These are phyloP conservation scores for Byssochlamys sp. DNA, from an alignment of 2,329 filamentous ascomycete species.

Conservation along the genomic window DNA sequence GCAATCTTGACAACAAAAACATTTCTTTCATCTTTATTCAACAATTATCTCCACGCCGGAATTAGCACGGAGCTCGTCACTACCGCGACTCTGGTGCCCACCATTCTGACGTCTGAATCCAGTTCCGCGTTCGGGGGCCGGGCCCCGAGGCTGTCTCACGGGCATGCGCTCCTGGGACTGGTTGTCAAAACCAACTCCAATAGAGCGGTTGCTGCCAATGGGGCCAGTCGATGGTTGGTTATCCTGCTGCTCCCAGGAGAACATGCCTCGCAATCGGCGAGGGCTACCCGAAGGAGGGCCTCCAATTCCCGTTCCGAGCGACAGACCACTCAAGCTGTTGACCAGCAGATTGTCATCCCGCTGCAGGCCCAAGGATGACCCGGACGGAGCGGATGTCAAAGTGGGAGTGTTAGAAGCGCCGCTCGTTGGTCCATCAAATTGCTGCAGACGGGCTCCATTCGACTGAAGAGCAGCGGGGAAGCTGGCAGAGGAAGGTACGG, in stretches of 20 bases:
- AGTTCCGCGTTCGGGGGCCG: conserved; percentile 50
- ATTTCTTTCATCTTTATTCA: conserved; percentile 38
- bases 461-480: conserved; percentile 62
- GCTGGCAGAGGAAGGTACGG: conserved; percentile 78
- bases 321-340: conserved; percentile 54
- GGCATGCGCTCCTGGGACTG: conserved; percentile 47
- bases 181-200: conserved; percentile 51
- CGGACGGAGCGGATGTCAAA: conserved; percentile 51
- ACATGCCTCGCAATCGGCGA: conserved; percentile 50
- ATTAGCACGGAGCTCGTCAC: conserved; percentile 53
- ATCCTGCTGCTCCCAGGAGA: conserved; percentile 50
- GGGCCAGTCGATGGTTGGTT: conserved; percentile 41
- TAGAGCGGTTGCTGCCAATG: conserved; percentile 55
- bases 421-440: conserved; percentile 47
- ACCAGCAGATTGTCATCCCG: conserved; percentile 52
- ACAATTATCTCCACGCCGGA: conserved; percentile 56
- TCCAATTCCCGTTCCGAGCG: conserved; percentile 42
- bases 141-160: conserved; percentile 53
- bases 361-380: conserved; percentile 37
- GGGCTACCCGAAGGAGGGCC: conserved; percentile 45
- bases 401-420: conserved; percentile 56
- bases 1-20: conserved; percentile 1
- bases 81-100: conserved; percentile 48
- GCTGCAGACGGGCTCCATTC: conserved; percentile 52
- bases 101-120: conserved; percentile 53